phyloP scores from a whole-genome alignment of 129 eudicot species.

The Helianthus annuus region HanXRQr2.0-SUNRISE NC_035437.2:174337902-174338401 shows the following conservation, averaged over 20 bases:
- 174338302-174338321: neutral
- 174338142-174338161: slow-evolving; percentile 35
- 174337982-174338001: slow-evolving; percentile 14
- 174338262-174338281: slow-evolving; percentile 70
- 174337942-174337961: slow-evolving; percentile 8
- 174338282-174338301: neutral
- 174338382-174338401: too few relatives aligned
- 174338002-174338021: slow-evolving; percentile 11
- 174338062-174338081: slow-evolving; percentile 56
- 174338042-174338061: slow-evolving; percentile 48
- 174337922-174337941: slow-evolving; percentile 11
- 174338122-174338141: slow-evolving; percentile 37
- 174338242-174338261: slow-evolving; percentile 84
- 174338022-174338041: slow-evolving; percentile 9
- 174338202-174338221: slow-evolving; percentile 62
- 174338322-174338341: neutral
- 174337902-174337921: neutral
- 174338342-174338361: too few relatives aligned
- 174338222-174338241: slow-evolving; percentile 73
- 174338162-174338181: slow-evolving; percentile 49
- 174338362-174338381: too few relatives aligned
- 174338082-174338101: slow-evolving; percentile 38
- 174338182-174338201: slow-evolving; percentile 51
- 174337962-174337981: slow-evolving; percentile 33
- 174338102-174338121: slow-evolving; percentile 57